These are phyloP conservation scores for Phellopilus nigrolimitatus DNA, from an alignment of 1,284 basidiomycete genomes.

Conservation along the genomic window DNA sequence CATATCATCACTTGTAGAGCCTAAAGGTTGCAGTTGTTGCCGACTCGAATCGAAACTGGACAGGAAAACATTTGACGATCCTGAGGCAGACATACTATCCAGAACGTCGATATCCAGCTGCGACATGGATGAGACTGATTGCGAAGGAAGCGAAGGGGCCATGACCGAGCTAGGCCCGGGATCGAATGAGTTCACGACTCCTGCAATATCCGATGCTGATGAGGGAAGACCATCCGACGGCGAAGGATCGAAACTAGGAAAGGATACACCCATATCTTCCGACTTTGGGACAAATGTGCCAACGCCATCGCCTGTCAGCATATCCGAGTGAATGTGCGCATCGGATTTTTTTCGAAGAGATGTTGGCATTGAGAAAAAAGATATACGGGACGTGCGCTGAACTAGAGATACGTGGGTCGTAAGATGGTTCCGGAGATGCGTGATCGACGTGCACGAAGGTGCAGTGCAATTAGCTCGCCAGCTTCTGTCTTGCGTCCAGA, in stretches of 20 bases:
- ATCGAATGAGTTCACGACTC: slow-evolving; percentile 7
- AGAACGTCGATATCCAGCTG: slow-evolving; percentile 15
- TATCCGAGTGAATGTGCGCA: slow-evolving; percentile 1
- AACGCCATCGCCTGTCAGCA: slow-evolving; percentile 5
- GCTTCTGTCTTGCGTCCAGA: background rate
- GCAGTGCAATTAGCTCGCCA: background rate
- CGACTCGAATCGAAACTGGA: slow-evolving; percentile 3
- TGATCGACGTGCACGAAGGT: no score
- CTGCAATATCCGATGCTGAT: slow-evolving; percentile 5
- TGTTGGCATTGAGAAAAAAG: slow-evolving; percentile 7
- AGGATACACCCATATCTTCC: slow-evolving; percentile 9
- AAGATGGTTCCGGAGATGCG: background rate
- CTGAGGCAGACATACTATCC: slow-evolving; percentile 3
- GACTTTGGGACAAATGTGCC: slow-evolving; percentile 11
- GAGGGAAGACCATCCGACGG: slow-evolving; percentile 16
- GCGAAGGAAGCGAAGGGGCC: background rate
- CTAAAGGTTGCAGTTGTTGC: slow-evolving; percentile 10
- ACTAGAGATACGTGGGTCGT: background rate
- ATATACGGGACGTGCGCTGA: background rate
- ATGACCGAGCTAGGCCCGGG: slow-evolving; percentile 4
- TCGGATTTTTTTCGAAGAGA: slow-evolving; percentile 1
- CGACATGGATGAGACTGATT: slow-evolving; percentile 1
- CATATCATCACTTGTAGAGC: slow-evolving; percentile 18
- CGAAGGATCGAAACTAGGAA: slow-evolving; percentile 7
- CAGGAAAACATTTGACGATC: slow-evolving; percentile 1